Base-by-base conservation (phyloP, 2,329 filamentous ascomycete genomes). In the Cladophialophora psammophila region DNA sequence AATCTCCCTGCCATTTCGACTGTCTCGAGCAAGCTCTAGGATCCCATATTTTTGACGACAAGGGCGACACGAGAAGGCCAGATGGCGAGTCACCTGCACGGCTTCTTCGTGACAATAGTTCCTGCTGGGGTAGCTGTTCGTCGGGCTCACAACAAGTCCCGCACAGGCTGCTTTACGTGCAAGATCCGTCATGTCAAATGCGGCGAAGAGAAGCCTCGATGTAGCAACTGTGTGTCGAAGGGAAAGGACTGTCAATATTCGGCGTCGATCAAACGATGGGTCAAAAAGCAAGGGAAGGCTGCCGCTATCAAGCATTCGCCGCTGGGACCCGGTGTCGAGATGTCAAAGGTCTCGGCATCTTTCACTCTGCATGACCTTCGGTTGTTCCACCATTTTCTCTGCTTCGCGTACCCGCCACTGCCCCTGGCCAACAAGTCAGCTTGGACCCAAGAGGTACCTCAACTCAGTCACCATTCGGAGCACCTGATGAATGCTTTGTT, bases 401-500 rank as follows among this genome's bases (percentile, higher is more conserved):
- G 80, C 10, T 73, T 78, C 6, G 82, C 83, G 1, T 87, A 86
- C 72, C 89, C 88, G 1, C 84, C 87, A 74, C 82, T 90, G 31
- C 88, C 89, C 0, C 77, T 90, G 15, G 87, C 87, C 32, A 87
- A 88, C 66, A 87, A 90, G 69, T 80, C 83, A 4, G 81, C 89
- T 13, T 91, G 89, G 89, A 86, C 85, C 5, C 86, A 88, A 20
- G 84, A 88, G 64, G 84, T 91, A 9, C 88, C 89, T 0, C 86
- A 86, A 68, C 83, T 91, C 63, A 88, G 88, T 1, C 86, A 91
- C 40, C 50, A 88, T 84, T 83, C 89, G 68, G 86, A 89, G 62
- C 89, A 87, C 65, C 81, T 90, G 10, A 90, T 91, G 85, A 88
- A 91, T 74, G 87, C 89, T 3, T 88, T 91, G 57, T 82, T 91